These are phyloP conservation scores for Trametes pubescens DNA, from an alignment of 1,284 basidiomycete species.

Conservation along the genomic window DNA sequence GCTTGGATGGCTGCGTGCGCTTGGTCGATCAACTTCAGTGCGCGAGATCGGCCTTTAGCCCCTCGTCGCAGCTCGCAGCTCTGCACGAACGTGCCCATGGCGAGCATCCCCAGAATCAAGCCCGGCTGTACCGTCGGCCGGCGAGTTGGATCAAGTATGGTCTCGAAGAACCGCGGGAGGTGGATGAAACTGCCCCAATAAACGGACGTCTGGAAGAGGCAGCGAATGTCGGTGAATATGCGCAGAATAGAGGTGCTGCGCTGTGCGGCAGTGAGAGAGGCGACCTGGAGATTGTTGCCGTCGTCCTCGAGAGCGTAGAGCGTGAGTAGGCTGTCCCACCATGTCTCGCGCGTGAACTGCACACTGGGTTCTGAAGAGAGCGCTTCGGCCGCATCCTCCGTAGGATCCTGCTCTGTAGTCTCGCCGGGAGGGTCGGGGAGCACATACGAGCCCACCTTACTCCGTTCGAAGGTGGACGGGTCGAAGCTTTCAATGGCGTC, in stretches of 20 bases:
- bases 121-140: conserved; percentile 70
- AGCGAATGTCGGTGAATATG: conserved; percentile 64
- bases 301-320: conserved; percentile 54
- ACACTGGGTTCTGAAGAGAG: conserved; percentile 58
- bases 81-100: conserved; percentile 71
- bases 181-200: conserved; percentile 79
- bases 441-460: not conserved
- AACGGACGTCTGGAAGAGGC: conserved; percentile 65
- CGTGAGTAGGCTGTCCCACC: conserved; percentile 76
- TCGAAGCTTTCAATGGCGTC: conserved; percentile 21
- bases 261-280: conserved; percentile 47
- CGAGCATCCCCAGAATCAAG: conserved; percentile 66
- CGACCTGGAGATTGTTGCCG: conserved; percentile 22
- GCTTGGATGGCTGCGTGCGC: conserved; percentile 75
- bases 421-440: not conserved
- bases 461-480: conserved; percentile 1
- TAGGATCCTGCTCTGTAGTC: not conserved
- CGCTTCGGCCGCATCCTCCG: conserved; percentile 3
- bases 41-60: conserved; percentile 55
- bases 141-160: conserved; percentile 58
- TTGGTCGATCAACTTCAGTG: conserved; percentile 65
- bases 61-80: conserved; percentile 64
- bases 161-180: conserved; percentile 69
- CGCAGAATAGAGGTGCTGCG: conserved; percentile 53
- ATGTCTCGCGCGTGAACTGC: conserved; percentile 71